Evolutionary conservation across 805 yeast genomes (phyloP).

Genomic region (Ogataea haglerorum): DNA sequence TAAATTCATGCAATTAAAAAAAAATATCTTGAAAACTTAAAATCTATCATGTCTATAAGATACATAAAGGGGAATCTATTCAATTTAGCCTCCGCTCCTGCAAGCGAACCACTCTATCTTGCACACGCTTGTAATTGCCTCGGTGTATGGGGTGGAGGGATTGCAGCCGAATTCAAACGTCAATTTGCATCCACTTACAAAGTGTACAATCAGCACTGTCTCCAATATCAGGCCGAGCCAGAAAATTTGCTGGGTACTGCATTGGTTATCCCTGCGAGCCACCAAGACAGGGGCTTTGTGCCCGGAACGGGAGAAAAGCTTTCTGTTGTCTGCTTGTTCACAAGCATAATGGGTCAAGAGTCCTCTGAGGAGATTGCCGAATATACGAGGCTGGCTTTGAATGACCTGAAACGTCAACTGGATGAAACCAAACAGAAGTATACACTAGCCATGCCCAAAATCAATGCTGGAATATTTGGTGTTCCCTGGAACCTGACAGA

Average conservation of each 20-base stretch:
- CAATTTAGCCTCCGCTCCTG: constrained; percentile 26
- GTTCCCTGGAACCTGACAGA: constrained; percentile 80
- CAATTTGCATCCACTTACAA: constrained; percentile 57
- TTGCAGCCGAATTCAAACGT: constrained; percentile 56
- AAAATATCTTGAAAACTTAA: neutral
- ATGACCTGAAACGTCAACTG: constrained; percentile 42
- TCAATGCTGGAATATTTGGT: constrained; percentile 75
- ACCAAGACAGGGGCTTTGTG: constrained; percentile 32
- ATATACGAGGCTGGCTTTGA: constrained; percentile 49
- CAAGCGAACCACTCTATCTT: constrained; percentile 40
- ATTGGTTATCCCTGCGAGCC: constrained; percentile 38
- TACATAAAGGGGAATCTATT: constrained; percentile 62
- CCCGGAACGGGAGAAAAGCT: constrained; percentile 23
- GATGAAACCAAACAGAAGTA: constrained; percentile 5
- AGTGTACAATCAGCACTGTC: constrained; percentile 45
- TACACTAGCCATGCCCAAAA: constrained; percentile 62
- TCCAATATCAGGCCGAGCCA: constrained; percentile 18
- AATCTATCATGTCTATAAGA: constrained; percentile 23
- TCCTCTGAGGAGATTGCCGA: constrained; percentile 43
- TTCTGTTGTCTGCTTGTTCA: constrained; percentile 67
- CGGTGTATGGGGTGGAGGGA: constrained; percentile 86
- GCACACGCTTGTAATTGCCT: constrained; percentile 80
- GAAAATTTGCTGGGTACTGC: constrained; percentile 52
- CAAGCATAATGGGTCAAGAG: constrained; percentile 56
- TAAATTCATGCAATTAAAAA: constrained; percentile 14